A percentile compares a stretch with the other conserved stretches of the same genome.
Conservation (phyloP, 164 flowering plant genomes). For the Chloranthus sessilifolius region DNA sequence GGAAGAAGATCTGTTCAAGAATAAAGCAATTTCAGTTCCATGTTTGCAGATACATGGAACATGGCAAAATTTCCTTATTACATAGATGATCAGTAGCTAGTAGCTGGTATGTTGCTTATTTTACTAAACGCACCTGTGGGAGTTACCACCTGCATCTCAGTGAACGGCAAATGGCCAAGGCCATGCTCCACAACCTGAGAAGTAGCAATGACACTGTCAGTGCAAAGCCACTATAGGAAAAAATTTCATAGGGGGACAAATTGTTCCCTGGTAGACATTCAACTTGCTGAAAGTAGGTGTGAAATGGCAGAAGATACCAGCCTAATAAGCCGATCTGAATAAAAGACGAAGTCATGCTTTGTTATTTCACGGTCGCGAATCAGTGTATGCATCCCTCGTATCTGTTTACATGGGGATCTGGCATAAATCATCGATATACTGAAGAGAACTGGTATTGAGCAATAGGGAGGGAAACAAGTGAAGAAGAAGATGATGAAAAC, state of each 20-base stretch:
- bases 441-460: conserved; percentile 4
- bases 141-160: conserved; percentile 87
- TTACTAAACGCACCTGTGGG: conserved; percentile 79
- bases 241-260: too few species aligned
- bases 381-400: conserved; percentile 95
- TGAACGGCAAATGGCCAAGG: conserved; percentile 96
- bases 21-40: too few species aligned
- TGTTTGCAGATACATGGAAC: too few species aligned
- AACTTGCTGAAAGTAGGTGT: neutral
- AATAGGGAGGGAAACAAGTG: too few species aligned
- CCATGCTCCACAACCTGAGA: conserved; percentile 99
- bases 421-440: conserved; percentile 6
- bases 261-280: neutral
- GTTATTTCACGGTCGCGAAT: conserved; percentile 84
- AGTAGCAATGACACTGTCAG: conserved; percentile 4
- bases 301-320: conserved; percentile 51
- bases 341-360: conserved; percentile 93
- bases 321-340: conserved; percentile 94
- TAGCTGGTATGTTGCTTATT: too few species aligned
- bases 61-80: too few species aligned
- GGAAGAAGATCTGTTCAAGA: too few species aligned
- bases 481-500: neutral
- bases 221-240: too few species aligned
- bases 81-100: too few species aligned
- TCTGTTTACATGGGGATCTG: conserved; percentile 37